phyloP scores from a whole-genome alignment of 2,329 filamentous ascomycete species.

The Hypoxylon rubiginosum region DNA sequence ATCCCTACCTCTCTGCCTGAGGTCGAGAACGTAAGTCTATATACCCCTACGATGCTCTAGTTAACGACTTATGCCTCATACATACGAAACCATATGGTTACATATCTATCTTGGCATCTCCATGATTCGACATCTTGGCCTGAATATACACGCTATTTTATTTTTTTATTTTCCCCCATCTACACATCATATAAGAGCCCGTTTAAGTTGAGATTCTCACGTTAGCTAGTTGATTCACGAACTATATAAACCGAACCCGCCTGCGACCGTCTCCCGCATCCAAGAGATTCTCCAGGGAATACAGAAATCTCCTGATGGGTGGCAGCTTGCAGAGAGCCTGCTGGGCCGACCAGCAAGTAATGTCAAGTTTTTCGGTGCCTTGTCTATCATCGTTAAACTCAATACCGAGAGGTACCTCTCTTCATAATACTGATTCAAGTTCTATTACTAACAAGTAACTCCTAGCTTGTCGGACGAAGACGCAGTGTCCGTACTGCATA shows the following conservation, averaged over 20 bases:
- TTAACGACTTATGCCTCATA: not conserved
- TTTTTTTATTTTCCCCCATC: not conserved
- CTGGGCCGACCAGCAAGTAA: conserved; percentile 77
- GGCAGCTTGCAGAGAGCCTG: conserved; percentile 85
- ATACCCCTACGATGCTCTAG: not conserved
- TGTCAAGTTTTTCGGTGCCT: conserved; percentile 90
- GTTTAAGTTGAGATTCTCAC: conserved; percentile 2
- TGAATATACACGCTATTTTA: not conserved
- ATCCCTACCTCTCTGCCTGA: conserved; percentile 47
- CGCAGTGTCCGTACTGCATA: conserved; percentile 69
- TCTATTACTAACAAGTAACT: conserved; percentile 47
- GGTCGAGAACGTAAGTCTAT: conserved; percentile 47
- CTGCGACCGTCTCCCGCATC: conserved; percentile 62
- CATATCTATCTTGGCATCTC: not conserved
- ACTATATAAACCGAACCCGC: conserved; percentile 66
- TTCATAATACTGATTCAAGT: not conserved
- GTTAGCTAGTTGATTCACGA: conserved; percentile 61
- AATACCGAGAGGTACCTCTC: conserved; percentile 83
- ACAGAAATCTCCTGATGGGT: conserved; percentile 84
- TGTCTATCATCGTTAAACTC: conserved; percentile 94
- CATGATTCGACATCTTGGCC: not conserved
- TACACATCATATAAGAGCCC: not conserved
- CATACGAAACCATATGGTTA: not conserved
- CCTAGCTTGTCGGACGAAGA: conserved; percentile 68
- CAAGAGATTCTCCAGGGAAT: conserved; percentile 83